Evolutionary conservation across 148 eudicot species (phyloP).

Genomic region (Vaccinium vitisidaea): DNA sequence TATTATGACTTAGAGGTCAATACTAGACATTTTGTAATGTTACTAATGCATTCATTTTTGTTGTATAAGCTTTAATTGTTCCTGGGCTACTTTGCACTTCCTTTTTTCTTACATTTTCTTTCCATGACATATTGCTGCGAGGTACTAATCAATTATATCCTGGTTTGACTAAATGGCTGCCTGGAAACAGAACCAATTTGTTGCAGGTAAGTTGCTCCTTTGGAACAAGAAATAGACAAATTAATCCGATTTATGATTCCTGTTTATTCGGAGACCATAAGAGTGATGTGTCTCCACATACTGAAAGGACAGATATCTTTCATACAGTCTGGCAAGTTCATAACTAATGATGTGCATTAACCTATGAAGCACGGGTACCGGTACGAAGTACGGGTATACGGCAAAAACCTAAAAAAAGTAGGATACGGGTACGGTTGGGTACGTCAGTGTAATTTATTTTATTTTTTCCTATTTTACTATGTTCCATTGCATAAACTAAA

Average conservation of each 20-base stretch:
- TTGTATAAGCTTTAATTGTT: constrained; percentile 3
- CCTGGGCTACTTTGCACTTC: constrained; percentile 1
- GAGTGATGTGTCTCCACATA: not conserved
- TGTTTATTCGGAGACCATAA: not conserved
- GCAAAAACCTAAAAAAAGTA: too few relatives aligned
- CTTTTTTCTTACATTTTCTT: constrained; percentile 11
- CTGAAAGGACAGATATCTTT: not conserved
- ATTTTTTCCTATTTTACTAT: too few relatives aligned
- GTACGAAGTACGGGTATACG: too few relatives aligned
- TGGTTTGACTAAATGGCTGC: constrained; percentile 30
- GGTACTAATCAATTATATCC: constrained; percentile 31
- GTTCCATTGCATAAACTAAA: too few relatives aligned
- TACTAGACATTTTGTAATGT: not conserved
- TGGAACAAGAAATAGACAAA: not conserved
- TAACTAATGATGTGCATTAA: not conserved
- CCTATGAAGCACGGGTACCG: too few relatives aligned
- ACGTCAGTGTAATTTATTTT: too few relatives aligned
- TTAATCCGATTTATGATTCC: not conserved
- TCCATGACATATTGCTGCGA: constrained; percentile 26
- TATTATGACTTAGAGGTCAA: not conserved
- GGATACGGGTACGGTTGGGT: too few relatives aligned
- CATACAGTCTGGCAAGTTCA: not conserved
- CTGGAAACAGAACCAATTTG: constrained; percentile 85
- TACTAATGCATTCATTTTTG: not conserved
- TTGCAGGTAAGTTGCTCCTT: constrained; percentile 76